Conservation (phyloP, 805 yeast species). For the Wickerhamiella cacticola region DNA sequence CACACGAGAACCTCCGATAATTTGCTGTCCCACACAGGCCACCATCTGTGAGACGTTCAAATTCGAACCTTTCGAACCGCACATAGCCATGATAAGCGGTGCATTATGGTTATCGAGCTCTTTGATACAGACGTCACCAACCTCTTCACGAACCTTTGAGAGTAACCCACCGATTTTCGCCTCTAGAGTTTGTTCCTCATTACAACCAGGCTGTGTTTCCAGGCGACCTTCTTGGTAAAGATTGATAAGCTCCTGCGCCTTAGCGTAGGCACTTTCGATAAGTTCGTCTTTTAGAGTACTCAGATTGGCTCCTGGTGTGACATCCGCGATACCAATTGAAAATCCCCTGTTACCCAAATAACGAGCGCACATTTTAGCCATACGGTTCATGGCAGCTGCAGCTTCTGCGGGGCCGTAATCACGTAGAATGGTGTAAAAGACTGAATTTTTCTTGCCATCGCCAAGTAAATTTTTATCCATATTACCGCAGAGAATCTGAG, state of each 20-base stretch:
- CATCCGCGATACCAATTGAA: slow-evolving; percentile 94
- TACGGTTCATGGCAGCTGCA: slow-evolving; percentile 90
- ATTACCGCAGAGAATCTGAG: slow-evolving; percentile 78
- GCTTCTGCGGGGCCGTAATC: slow-evolving; percentile 97
- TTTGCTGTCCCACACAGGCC: slow-evolving; percentile 95
- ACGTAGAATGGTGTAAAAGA: slow-evolving; percentile 84
- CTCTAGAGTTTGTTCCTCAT: slow-evolving; percentile 95
- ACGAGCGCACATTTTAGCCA: slow-evolving; percentile 98
- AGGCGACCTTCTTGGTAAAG: slow-evolving; percentile 70
- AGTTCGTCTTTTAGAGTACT: slow-evolving; percentile 67
- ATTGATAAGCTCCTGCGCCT: slow-evolving; percentile 83
- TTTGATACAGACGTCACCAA: slow-evolving; percentile 91
- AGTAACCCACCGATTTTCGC: slow-evolving; percentile 93
- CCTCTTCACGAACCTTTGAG: slow-evolving; percentile 97
- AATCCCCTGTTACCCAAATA: slow-evolving; percentile 91
- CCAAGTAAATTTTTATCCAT: slow-evolving; percentile 96
- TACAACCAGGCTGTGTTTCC: slow-evolving; percentile 98
- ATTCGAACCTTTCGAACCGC: slow-evolving; percentile 98
- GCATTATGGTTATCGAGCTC: slow-evolving; percentile 87
- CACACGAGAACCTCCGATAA: slow-evolving; percentile 96
- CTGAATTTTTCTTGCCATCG: slow-evolving; percentile 96
- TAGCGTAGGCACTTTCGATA: slow-evolving; percentile 81
- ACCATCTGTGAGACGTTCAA: slow-evolving; percentile 98
- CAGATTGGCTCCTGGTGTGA: slow-evolving; percentile 78
- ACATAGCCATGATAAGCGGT: slow-evolving; percentile 96